A percentile compares a stretch with the other conserved stretches of the same genome.
These are phyloP conservation scores for Powellomyces hirtus DNA, from an alignment of 192 early-diverging fungal species.

Conservation along the genomic window DNA sequence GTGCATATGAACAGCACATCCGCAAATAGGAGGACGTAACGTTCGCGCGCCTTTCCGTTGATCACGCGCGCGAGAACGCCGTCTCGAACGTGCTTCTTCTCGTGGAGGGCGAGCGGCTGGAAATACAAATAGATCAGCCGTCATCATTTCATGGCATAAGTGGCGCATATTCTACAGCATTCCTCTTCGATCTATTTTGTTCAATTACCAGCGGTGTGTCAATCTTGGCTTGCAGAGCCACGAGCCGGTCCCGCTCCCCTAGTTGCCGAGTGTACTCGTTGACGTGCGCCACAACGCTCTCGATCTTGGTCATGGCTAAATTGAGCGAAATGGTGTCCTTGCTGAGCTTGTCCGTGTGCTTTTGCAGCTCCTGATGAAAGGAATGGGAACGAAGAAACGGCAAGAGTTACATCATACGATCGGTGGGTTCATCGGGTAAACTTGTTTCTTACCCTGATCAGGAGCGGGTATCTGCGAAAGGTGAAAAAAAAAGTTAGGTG, in stretches of 20 bases:
- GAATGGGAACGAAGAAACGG: neutral
- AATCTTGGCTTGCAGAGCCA: slow-evolving; percentile 39
- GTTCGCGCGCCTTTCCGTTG: slow-evolving; percentile 45
- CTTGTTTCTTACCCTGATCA: slow-evolving; percentile 22
- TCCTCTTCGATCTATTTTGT: neutral
- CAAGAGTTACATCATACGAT: neutral
- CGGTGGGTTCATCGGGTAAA: neutral
- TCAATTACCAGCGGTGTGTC: slow-evolving; percentile 36
- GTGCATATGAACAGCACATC: slow-evolving; percentile 52
- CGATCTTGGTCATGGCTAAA: slow-evolving; percentile 50
- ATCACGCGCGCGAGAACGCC: slow-evolving; percentile 31
- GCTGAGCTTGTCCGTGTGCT: slow-evolving; percentile 47
- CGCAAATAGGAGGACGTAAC: slow-evolving; percentile 47
- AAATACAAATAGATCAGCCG: neutral
- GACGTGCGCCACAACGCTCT: slow-evolving; percentile 49
- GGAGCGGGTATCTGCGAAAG: slow-evolving; percentile 39
- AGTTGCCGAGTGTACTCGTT: slow-evolving; percentile 54
- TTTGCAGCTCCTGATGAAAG: slow-evolving; percentile 53
- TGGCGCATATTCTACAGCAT: too few relatives aligned
- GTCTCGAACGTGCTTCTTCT: slow-evolving; percentile 49
- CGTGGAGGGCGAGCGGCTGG: slow-evolving; percentile 42
- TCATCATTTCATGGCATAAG: neutral
- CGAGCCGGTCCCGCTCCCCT: slow-evolving; percentile 46
- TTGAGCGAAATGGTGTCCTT: slow-evolving; percentile 45
- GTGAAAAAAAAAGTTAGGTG: neutral